Percentiles rank a stretch among this genome's conserved stretches.
Evolutionary conservation across 495 filamentous ascomycete genomes (phyloP).

Genomic region (Parachaetomium inaequale): DNA sequence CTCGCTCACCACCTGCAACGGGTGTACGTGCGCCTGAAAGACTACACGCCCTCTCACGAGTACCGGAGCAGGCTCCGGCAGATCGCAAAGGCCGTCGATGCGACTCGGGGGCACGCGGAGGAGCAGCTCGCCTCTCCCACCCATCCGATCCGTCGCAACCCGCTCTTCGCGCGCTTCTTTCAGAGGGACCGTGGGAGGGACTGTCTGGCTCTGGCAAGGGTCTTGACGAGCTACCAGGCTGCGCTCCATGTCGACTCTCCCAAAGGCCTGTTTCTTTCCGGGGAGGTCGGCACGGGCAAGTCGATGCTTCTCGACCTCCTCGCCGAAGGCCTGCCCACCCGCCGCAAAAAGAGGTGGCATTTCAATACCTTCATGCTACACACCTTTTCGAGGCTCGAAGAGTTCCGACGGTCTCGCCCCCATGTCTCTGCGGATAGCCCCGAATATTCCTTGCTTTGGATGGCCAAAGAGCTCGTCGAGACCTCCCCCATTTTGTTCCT

Average conservation of each 20-base stretch:
- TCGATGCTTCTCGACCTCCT: constrained; percentile 68
- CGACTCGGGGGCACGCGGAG: constrained; percentile 10
- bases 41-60: constrained; percentile 62
- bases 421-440: constrained; percentile 32
- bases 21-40: constrained; percentile 61
- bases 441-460: constrained; percentile 61
- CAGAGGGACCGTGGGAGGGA: constrained; percentile 37
- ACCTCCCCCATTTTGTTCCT: constrained; percentile 67
- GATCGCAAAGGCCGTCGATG: constrained; percentile 44
- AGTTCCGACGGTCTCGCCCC: constrained; percentile 45
- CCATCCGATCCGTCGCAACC: constrained; percentile 50
- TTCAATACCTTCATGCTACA: constrained; percentile 76
- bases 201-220: constrained; percentile 55
- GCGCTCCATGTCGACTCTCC: constrained; percentile 61
- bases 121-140: constrained; percentile 38
- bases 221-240: constrained; percentile 59
- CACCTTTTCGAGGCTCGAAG: constrained; percentile 59
- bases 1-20: constrained; percentile 66
- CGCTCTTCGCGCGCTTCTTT: constrained; percentile 48
- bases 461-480: constrained; percentile 64
- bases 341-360: constrained; percentile 65
- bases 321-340: constrained; percentile 61
- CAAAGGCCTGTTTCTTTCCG: constrained; percentile 62
- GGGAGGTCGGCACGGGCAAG: constrained; percentile 70
- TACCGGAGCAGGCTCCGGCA: constrained; percentile 55